These are phyloP conservation scores for Colletotrichum sp. DNA, from an alignment of 2,329 filamentous ascomycete species.

Conservation along the genomic window DNA sequence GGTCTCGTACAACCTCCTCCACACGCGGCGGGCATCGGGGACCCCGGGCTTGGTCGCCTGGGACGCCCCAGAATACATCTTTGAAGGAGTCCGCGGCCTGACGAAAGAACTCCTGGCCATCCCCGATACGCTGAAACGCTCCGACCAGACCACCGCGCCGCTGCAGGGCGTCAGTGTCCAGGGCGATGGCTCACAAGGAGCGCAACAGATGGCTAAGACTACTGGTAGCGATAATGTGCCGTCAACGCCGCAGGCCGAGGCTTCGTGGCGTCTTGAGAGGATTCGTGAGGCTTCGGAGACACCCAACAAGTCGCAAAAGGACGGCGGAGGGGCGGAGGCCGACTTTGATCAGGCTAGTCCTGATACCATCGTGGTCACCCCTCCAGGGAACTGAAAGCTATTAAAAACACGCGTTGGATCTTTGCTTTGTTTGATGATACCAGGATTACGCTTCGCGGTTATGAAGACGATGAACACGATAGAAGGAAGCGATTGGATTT, in stretches of 20 bases:
- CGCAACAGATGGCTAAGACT: neutral
- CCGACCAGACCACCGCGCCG: conserved; percentile 29
- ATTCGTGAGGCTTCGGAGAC: conserved; percentile 20
- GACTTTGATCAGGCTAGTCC: conserved; percentile 20
- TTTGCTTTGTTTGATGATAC: conserved; percentile 6
- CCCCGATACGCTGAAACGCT: conserved; percentile 41
- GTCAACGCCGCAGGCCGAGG: neutral
- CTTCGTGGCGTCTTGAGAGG: conserved; percentile 9
- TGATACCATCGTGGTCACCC: conserved; percentile 18
- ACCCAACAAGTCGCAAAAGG: neutral
- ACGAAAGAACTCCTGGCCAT: conserved; percentile 41
- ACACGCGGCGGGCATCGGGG: conserved; percentile 43
- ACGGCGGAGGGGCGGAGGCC: neutral
- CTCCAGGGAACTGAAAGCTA: neutral
- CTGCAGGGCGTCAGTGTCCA: conserved; percentile 33
- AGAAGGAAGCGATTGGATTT: neutral
- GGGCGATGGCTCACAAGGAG: neutral
- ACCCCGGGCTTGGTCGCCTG: conserved; percentile 51
- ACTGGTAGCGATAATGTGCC: neutral
- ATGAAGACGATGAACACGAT: conserved; percentile 2
- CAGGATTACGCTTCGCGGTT: neutral
- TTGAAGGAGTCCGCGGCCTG: conserved; percentile 45
- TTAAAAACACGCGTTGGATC: no score
- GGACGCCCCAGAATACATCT: conserved; percentile 53
- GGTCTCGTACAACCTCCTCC: conserved; percentile 46